Base-by-base conservation (phyloP, 73 alveolate species). In the Diophrys sp. region DNA sequence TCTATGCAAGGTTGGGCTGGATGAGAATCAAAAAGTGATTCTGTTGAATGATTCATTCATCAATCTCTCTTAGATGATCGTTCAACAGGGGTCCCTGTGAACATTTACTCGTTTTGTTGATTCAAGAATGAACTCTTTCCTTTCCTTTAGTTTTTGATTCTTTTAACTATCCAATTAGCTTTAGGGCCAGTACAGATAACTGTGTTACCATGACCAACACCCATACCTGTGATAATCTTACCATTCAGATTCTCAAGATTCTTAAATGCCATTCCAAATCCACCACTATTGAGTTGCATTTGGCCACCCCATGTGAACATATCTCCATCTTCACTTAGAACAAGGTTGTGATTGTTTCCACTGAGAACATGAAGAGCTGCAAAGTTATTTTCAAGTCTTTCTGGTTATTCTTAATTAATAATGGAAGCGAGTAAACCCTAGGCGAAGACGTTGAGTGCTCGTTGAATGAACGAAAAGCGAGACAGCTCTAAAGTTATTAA, bases 271-370 rank as follows among this genome's bases (percentile, higher is more conserved):
- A 18, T 5, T 44, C 62, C 62, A n/a, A n/a, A n/a, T n/a, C n/a
- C n/a, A n/a, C 62, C n/a, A 44, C n/a, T 11, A 44, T 44, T 5
- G 18, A 44, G 62, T 18, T 44, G 5, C 18, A 44, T 5, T 11
- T 44, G 62, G 5, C 62, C 62, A 44, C 62, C 62, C 62, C 62
- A 44, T 11, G 62, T 44, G 18, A 44, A 44, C 5, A 44, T 44
- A 18, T 44, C 62, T 11, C 62, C 62, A 44, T 44, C 62, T 5
- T 44, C 62, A 44, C n/a, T 44, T 18, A 44, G 18, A 11, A 44
- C 75, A 18, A 68, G 27, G 31, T 18, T 68, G 54, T 68, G 75
- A 31, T 68, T 68, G 2, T 68, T 55, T 2, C 75, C 75, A 5
- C 54, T 2, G 11, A 1, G 11, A 1, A 68, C 23, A 2, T 28